Percentiles rank a stretch among this genome's conserved stretches.
phyloP scores from a whole-genome alignment of 768 basidiomycete species.

The Tylopilus subfusipes region DNA sequence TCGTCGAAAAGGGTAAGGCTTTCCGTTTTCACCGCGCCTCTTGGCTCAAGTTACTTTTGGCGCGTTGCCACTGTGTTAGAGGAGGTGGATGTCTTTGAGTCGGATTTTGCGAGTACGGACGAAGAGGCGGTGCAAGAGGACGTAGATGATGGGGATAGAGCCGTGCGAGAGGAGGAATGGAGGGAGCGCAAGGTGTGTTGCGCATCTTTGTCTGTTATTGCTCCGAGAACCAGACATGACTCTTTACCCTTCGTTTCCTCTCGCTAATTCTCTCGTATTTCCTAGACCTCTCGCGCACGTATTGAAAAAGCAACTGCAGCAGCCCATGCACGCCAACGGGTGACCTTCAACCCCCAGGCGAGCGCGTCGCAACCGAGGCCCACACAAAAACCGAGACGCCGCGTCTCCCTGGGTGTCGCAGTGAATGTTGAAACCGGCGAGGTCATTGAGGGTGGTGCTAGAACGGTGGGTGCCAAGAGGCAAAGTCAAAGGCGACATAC shows the following conservation, averaged over 20 bases:
- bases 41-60: background rate
- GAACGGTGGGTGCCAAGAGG: slow-evolving; percentile 30
- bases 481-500: slow-evolving; percentile 69
- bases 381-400: slow-evolving; percentile 36
- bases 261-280: background rate
- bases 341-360: slow-evolving; percentile 62
- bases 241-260: background rate
- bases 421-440: slow-evolving; percentile 63
- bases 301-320: slow-evolving; percentile 61
- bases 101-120: slow-evolving; percentile 84
- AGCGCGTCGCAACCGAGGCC: slow-evolving; percentile 30
- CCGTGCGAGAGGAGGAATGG: slow-evolving; percentile 59
- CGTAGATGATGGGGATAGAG: slow-evolving; percentile 52
- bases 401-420: slow-evolving; percentile 52
- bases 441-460: slow-evolving; percentile 37
- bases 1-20: slow-evolving; percentile 53
- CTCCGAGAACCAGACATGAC: background rate
- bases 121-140: slow-evolving; percentile 56
- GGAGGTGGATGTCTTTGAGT: slow-evolving; percentile 78
- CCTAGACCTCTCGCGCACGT: slow-evolving; percentile 52
- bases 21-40: background rate
- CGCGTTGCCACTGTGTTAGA: slow-evolving; percentile 40
- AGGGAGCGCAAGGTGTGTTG: slow-evolving; percentile 30
- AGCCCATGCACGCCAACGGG: slow-evolving; percentile 63
- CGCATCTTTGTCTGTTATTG: too few species aligned